Conservation (phyloP, 345 rosid genomes). For the Gossypium longicalyx region DNA sequence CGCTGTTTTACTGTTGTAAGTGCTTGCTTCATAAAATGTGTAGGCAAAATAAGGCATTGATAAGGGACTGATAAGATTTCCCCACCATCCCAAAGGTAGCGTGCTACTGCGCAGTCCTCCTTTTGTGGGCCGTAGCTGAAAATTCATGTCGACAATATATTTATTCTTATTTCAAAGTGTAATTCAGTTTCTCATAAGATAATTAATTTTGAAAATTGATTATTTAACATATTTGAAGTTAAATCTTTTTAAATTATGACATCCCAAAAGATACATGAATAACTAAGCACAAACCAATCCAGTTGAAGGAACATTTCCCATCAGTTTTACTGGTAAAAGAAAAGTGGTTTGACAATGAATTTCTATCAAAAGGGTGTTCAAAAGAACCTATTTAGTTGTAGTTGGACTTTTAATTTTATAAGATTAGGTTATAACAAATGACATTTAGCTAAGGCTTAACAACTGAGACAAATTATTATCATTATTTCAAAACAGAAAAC, state of each 20-base stretch:
- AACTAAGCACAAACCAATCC: no score
- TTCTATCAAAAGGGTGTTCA: not conserved
- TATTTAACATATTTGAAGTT: not conserved
- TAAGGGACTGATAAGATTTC: conserved; percentile 23
- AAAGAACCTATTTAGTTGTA: not conserved
- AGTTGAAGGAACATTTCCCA: conserved; percentile 7
- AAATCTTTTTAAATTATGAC: not conserved
- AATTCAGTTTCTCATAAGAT: no score
- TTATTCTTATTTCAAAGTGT: not conserved
- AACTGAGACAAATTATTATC: not conserved
- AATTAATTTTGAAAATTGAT: not conserved
- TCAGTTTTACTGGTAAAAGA: conserved; percentile 8
- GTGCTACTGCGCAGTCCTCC: conserved; percentile 12
- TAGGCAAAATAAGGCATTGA: not conserved
- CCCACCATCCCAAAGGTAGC: conserved; percentile 27
- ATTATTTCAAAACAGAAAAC: not conserved
- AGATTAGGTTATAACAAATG: not conserved
- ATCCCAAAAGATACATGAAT: not conserved
- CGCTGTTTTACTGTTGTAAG: not conserved
- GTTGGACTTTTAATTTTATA: not conserved
- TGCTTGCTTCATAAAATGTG: not conserved
- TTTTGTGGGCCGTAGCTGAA: conserved; percentile 27
- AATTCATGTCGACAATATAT: conserved; percentile 16
- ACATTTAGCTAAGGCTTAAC: not conserved
- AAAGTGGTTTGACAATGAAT: not conserved